Evolutionary conservation across 2,329 filamentous ascomycete species (phyloP).

Genomic region (Penicillium sumatraense): DNA sequence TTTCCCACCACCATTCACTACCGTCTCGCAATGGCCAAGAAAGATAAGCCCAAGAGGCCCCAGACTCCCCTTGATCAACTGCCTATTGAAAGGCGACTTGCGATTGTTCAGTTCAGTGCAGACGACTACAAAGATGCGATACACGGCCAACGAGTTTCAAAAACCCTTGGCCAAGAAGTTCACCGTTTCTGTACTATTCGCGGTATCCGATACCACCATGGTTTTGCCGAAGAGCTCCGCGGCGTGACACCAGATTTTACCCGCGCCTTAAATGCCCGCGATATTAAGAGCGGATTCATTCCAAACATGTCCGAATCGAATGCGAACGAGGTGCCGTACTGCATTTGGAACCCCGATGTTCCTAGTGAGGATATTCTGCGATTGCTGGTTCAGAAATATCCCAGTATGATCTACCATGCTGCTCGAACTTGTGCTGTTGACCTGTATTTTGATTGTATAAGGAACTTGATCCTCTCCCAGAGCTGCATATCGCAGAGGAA

Average conservation of each 20-base stretch:
- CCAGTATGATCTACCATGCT: conserved; percentile 42
- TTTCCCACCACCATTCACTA: too few species aligned
- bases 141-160: neutral
- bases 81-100: conserved; percentile 1
- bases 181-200: conserved; percentile 5
- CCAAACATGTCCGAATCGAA: conserved; percentile 4
- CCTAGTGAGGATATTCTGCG: conserved; percentile 11
- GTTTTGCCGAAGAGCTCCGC: conserved; percentile 7
- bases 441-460: conserved; percentile 41
- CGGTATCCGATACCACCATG: conserved; percentile 10
- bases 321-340: conserved; percentile 15
- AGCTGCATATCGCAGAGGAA: conserved; percentile 48
- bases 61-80: too few species aligned
- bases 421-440: conserved; percentile 48
- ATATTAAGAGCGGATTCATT: conserved; percentile 19
- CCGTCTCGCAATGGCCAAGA: neutral
- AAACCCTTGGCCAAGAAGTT: neutral
- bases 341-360: conserved; percentile 17
- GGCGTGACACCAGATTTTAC: conserved; percentile 11
- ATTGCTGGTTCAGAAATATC: conserved; percentile 13
- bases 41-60: neutral
- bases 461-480: conserved; percentile 45
- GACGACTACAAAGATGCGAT: conserved; percentile 12
- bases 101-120: neutral
- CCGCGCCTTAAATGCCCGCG: conserved; percentile 15